These are phyloP conservation scores for Oenanthe javanica DNA, from an alignment of 140 eudicot genomes.

Conservation along the genomic window DNA sequence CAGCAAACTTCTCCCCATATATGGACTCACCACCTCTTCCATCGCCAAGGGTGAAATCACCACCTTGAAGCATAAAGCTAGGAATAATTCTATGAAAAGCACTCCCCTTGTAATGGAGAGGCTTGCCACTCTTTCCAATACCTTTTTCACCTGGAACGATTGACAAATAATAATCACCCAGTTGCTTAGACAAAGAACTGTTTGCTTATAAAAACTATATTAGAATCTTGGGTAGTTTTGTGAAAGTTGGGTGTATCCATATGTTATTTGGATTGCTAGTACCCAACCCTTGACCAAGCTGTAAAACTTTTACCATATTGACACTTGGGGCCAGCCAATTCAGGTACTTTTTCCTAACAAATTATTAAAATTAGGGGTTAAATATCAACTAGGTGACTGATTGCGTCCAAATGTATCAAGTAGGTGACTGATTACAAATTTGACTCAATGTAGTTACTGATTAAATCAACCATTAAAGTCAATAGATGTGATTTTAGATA, in stretches of 20 bases:
- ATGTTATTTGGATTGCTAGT: background rate
- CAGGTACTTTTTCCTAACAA: background rate
- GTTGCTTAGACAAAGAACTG: background rate
- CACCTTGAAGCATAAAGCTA: constrained; percentile 95
- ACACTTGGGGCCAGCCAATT: background rate
- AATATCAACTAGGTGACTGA: no score
- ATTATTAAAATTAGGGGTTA: background rate
- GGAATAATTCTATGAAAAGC: constrained; percentile 82
- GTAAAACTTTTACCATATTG: background rate
- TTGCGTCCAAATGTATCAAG: no score
- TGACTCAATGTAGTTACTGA: no score
- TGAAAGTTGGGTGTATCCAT: background rate
- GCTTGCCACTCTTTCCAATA: constrained; percentile 67
- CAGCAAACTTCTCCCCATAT: constrained; percentile 76
- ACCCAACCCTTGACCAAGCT: background rate
- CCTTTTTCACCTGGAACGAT: constrained; percentile 81
- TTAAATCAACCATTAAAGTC: no score
- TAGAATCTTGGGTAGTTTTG: background rate
- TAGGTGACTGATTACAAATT: background rate
- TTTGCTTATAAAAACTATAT: background rate
- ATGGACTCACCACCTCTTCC: constrained; percentile 98
- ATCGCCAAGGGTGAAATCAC: constrained; percentile 87
- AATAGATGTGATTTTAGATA: no score
- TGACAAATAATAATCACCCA: background rate
- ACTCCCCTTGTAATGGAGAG: constrained; percentile 87